These are phyloP conservation scores for Nematocida parisii DNA, from an alignment of 371 early-diverging fungal species.

Conservation along the genomic window DNA sequence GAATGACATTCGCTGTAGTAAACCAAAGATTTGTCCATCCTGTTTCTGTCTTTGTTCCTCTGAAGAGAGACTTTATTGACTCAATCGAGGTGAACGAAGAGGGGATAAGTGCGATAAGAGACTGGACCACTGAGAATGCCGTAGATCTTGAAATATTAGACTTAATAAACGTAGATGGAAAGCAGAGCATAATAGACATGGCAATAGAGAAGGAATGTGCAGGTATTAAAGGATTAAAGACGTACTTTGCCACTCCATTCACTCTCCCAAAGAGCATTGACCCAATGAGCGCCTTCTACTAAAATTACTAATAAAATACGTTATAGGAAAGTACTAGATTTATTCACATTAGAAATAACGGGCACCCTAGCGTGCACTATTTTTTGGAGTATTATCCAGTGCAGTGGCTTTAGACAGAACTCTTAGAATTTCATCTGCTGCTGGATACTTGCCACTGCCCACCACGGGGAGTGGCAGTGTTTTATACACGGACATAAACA, in stretches of 20 bases:
- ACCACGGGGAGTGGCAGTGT: no score
- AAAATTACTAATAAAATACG: constrained; percentile 26
- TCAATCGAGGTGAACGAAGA: constrained; percentile 22
- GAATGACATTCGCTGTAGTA: constrained; percentile 30
- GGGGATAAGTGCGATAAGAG: constrained; percentile 23
- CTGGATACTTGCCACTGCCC: no score
- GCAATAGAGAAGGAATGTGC: constrained; percentile 42
- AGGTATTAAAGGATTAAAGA: constrained; percentile 47
- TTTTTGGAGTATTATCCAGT: background rate
- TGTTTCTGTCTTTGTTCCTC: constrained; percentile 53
- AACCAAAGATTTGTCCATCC: constrained; percentile 57
- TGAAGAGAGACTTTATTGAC: constrained; percentile 9
- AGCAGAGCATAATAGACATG: constrained; percentile 12
- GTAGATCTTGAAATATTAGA: constrained; percentile 33
- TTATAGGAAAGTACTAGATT: background rate
- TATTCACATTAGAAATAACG: no score
- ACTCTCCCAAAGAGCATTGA: constrained; percentile 46
- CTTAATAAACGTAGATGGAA: background rate
- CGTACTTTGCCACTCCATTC: constrained; percentile 54
- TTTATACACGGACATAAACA: no score
- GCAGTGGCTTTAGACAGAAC: background rate
- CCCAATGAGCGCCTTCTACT: constrained; percentile 53
- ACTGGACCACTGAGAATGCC: constrained; percentile 58
- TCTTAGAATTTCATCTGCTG: no score
- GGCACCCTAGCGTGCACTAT: background rate